Evolutionary conservation across 176 grass and related monocot genomes (phyloP).

Genomic region (Pontederia crassipes): DNA sequence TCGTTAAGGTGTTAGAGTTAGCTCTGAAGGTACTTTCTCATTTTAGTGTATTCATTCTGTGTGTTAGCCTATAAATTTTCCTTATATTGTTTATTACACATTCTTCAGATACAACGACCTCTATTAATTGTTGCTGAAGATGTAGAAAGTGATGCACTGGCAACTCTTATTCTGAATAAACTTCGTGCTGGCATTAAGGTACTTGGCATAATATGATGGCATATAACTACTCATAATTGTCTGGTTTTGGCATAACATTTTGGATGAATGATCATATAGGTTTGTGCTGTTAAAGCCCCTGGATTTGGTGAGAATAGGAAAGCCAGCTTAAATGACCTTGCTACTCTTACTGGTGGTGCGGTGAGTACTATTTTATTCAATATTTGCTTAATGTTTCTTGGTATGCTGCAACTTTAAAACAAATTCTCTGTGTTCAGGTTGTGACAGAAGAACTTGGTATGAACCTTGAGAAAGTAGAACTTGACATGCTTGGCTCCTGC

Average conservation of each 20-base stretch:
- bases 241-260: not conserved
- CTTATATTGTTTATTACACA: not conserved
- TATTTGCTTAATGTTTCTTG: not conserved
- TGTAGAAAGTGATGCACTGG: constrained; percentile 74
- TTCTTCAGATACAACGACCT: constrained; percentile 21
- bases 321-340: constrained; percentile 61
- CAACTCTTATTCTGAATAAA: constrained; percentile 66
- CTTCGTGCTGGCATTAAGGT: constrained; percentile 50
- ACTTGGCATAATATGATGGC: not conserved
- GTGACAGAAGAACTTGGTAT: constrained; percentile 58
- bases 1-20: constrained; percentile 39
- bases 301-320: constrained; percentile 73
- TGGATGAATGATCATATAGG: constrained; percentile 17
- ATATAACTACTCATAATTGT: not conserved
- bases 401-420: not conserved
- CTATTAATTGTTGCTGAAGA: constrained; percentile 58
- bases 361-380: constrained; percentile 7
- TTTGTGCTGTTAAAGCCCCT: constrained; percentile 59
- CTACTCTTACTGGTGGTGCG: constrained; percentile 54
- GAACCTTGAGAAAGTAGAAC: constrained; percentile 46
- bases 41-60: not conserved
- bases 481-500: constrained; percentile 36
- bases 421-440: not conserved
- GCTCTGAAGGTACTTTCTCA: constrained; percentile 26
- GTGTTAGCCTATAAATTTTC: not conserved